Evolutionary conservation across 129 eudicot genomes (phyloP).

Genomic region (Flaveria brownii): DNA sequence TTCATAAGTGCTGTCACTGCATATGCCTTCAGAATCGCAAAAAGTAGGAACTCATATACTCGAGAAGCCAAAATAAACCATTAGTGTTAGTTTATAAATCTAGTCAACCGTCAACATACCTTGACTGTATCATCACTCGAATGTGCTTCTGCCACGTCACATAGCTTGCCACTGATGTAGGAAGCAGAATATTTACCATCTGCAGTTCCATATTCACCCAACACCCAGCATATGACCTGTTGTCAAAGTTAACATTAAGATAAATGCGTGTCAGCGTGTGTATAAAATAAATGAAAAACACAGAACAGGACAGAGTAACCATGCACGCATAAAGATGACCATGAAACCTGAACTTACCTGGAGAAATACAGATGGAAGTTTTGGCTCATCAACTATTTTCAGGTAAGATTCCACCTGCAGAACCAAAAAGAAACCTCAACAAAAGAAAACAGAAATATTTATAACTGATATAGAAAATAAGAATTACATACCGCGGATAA

Average conservation of each 20-base stretch:
- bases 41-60: slow-evolving; percentile 5
- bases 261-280: not conserved
- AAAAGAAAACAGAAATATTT: not conserved
- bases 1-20: slow-evolving; percentile 93
- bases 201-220: slow-evolving; percentile 98
- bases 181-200: slow-evolving; percentile 97
- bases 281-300: slow-evolving; percentile 3
- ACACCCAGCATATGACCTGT: slow-evolving; percentile 98
- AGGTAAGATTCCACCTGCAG: slow-evolving; percentile 97
- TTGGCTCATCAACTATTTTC: slow-evolving; percentile 82
- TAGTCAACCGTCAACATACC: slow-evolving; percentile 40
- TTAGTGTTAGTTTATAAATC: slow-evolving; percentile 2
- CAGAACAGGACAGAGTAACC: not conserved
- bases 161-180: slow-evolving; percentile 84
- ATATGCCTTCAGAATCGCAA: slow-evolving; percentile 63
- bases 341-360: slow-evolving; percentile 56
- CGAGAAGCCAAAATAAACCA: slow-evolving; percentile 13
- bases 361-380: slow-evolving; percentile 94
- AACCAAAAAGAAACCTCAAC: slow-evolving; percentile 8
- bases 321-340: not conserved
- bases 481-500: slow-evolving; percentile 82
- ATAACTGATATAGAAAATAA: not conserved
- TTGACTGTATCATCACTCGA: slow-evolving; percentile 91
- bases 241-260: slow-evolving; percentile 12
- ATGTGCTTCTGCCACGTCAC: slow-evolving; percentile 96